Evolutionary conservation across 139 green algal species (phyloP), one percentile per base, ranked within the genome.

Genomic region (Mychonastes homosphaera): DNA sequence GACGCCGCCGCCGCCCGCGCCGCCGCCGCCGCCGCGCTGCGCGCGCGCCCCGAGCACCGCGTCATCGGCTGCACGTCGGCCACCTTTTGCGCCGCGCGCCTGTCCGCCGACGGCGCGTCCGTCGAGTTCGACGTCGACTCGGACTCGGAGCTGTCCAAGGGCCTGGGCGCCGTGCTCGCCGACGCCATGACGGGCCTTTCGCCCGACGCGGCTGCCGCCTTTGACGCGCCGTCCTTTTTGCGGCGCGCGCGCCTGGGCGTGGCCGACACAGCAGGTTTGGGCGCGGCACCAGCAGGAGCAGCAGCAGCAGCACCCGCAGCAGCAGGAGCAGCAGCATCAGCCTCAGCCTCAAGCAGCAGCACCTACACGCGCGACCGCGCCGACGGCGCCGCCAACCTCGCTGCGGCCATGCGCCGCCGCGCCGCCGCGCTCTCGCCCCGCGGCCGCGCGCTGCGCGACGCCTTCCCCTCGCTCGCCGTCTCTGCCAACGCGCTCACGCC

Each of bases 401-500:
- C 95, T 27, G 85, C 94, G 59, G 66, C 81, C 0, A 58, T 85
- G 34, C 75, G 81, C 52, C 80, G 77, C 34, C 78, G 79, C 7
- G 70, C 74, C 24, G 60, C 73, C 6, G 30, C 65, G 63, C 62
- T 91, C n/a, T 27, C 26, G 54, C 45, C 12, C 62, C 79, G 28
- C 68, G 82, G 32, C 77, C 81, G 2, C 57, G 36, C n/a, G n/a
- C n/a, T n/a, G n/a, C n/a, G n/a, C n/a, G n/a, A n/a, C n/a, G n/a
- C n/a, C 12, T 98, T 98, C 67, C 92, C 92, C n/a, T 93, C 82
- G 0, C 67, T 98, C 39, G 35, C 85, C 30, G 81, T 98, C 45
- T 72, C 60, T 0, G 56, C 65, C 0, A 65, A 80, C 29, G 53
- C 26, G 7, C 58, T 90, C 13, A 21, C 43, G n/a, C 73, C 79